Evolutionary conservation across 2,329 filamentous ascomycete species (phyloP), one percentile per base, ranked within the genome.

Genomic region (Juglanconis sp.): DNA sequence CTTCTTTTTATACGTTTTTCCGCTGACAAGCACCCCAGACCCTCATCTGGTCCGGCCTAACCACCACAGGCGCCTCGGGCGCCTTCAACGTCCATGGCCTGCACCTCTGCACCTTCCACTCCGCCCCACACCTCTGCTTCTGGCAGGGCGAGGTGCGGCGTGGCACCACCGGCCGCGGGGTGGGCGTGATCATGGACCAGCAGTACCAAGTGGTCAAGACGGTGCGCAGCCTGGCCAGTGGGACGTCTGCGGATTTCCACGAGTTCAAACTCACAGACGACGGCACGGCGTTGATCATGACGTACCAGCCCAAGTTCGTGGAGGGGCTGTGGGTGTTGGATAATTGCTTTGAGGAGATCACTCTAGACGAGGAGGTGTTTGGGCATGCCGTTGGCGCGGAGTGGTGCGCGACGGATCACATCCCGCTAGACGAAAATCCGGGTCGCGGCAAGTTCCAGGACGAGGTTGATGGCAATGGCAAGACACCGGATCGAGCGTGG

Each of bases 401-500:
- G 6, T 60, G 58, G 58, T 60, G 58, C 55, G 58, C 58, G 6
- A 32, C 58, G 5, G 58, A 60, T 3, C 53, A 60, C 42, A 42
- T 60, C 11, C 47, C 49, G 15, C 3, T 60, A 0, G 50, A 56
- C 9, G 58, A 60, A 32, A 57, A 57, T 13, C 24, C 53, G 34
- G 31, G 31, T 9, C 44, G 32, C 40, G 47, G 40, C 17, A 30
- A 42, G 7, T 48, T 46, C 2, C 47, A 57, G 24, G 30, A 32
- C 2, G 48, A 38, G 3, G 49, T 17, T n/a, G 36, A 34, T 10
- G 47, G 47, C 4, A 56, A 60, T 5, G 58, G 58, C 11, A 49
- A 52, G 4, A 56, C 48, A 9, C 67, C 67, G 0, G 63, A 63
- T 15, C 15, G 47, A 10, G 71, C 76, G 0, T 85, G 80, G 71